Evolutionary conservation across 345 rosid genomes (phyloP).

Genomic region (Rhodamnia argentea): DNA sequence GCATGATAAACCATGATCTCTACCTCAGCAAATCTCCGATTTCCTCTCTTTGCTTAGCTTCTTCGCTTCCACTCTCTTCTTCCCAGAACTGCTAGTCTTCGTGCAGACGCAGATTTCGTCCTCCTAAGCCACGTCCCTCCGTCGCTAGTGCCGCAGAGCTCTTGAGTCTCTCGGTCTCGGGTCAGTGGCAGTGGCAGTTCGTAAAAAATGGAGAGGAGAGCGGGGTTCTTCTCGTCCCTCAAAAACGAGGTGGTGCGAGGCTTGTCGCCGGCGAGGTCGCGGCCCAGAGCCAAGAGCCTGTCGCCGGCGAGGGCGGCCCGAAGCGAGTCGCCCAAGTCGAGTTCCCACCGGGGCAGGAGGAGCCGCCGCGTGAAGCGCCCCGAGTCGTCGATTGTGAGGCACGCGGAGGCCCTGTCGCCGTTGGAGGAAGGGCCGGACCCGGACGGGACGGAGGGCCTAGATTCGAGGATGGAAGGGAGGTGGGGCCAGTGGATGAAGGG

Average conservation of each 20-base stretch:
- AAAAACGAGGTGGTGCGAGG: constrained; percentile 11
- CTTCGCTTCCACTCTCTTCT: background rate
- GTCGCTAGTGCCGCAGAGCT: background rate
- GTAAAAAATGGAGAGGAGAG: background rate
- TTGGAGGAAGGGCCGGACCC: constrained; percentile 32
- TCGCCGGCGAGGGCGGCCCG: background rate
- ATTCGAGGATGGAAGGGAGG: constrained; percentile 16
- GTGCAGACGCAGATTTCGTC: background rate
- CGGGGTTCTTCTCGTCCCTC: constrained; percentile 15
- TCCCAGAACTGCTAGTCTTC: background rate
- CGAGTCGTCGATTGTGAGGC: constrained; percentile 1
- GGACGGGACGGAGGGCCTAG: constrained; percentile 9
- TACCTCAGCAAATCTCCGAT: no score
- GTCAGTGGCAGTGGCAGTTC: background rate
- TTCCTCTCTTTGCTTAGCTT: background rate
- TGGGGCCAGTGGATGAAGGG: constrained; percentile 36
- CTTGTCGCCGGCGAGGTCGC: constrained; percentile 12
- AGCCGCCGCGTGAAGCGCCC: background rate
- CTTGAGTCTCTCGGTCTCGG: background rate
- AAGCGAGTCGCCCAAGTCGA: constrained; percentile 2
- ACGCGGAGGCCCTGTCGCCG: constrained; percentile 23
- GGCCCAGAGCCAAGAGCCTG: background rate
- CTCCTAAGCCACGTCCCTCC: background rate
- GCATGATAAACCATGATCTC: no score
- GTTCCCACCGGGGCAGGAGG: background rate